These are phyloP conservation scores for Mycena amicta DNA, from an alignment of 768 basidiomycete genomes.

Conservation along the genomic window DNA sequence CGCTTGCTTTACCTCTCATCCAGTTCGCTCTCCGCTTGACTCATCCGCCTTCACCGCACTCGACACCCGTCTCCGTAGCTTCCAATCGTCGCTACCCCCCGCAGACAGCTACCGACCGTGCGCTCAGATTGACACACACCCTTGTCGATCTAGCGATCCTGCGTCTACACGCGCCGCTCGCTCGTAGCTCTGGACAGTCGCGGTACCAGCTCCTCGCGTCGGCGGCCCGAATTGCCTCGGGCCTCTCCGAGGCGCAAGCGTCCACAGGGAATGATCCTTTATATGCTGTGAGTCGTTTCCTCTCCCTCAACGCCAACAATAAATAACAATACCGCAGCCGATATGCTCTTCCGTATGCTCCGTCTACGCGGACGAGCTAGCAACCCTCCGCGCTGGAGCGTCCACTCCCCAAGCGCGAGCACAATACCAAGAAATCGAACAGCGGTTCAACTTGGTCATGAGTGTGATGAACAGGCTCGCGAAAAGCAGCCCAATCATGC, in stretches of 20 bases:
- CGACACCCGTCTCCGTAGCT: constrained; percentile 6
- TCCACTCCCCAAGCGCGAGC: not conserved
- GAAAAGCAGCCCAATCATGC: constrained; percentile 1
- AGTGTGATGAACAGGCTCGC: not conserved
- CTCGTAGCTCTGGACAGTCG: not conserved
- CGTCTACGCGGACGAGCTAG: not conserved
- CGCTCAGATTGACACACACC: constrained; percentile 4
- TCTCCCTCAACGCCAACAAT: too few relatives aligned
- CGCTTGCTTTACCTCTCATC: too few relatives aligned
- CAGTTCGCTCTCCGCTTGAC: too few relatives aligned
- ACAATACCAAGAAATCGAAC: constrained; percentile 2
- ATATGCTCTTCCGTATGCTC: not conserved
- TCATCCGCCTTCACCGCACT: not conserved
- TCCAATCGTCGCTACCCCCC: constrained; percentile 12
- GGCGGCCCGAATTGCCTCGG: constrained; percentile 3
- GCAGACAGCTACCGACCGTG: not conserved
- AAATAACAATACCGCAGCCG: too few relatives aligned
- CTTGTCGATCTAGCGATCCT: constrained; percentile 12
- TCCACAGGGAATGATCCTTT: constrained; percentile 3
- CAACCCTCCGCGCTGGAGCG: not conserved
- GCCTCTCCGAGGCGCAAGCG: constrained; percentile 1
- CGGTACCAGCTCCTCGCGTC: constrained; percentile 10
- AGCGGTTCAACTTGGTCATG: not conserved
- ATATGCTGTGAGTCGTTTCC: not conserved
- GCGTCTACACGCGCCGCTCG: constrained; percentile 13